A percentile compares a stretch with the other conserved stretches of the same genome.
phyloP scores from a whole-genome alignment of 164 flowering plant genomes.

The Stephania cephalantha region DNA sequence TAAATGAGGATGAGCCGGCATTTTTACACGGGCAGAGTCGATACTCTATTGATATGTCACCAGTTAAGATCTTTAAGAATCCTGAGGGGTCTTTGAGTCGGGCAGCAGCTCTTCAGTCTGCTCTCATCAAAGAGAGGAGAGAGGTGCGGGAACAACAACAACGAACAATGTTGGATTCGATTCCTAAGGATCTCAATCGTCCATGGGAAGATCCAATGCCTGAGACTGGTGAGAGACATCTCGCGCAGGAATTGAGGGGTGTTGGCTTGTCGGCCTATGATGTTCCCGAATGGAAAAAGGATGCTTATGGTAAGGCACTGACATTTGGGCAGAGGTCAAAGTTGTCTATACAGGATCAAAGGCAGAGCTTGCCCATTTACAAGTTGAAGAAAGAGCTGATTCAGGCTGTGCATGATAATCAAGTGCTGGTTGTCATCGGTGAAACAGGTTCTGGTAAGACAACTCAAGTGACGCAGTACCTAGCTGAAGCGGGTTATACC shows the following conservation, averaged over 20 bases:
- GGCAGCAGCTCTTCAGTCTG: constrained; percentile 92
- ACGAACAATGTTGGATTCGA: constrained; percentile 92
- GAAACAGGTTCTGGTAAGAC: constrained; percentile 97
- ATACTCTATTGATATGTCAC: constrained; percentile 84
- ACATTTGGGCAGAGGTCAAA: constrained; percentile 96
- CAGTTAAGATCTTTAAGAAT: constrained; percentile 92
- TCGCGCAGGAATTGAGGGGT: constrained; percentile 96
- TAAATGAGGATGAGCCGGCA: constrained; percentile 91
- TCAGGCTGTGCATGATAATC: constrained; percentile 91
- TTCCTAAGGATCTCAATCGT: constrained; percentile 93
- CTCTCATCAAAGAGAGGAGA: constrained; percentile 87
- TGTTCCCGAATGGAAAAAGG: constrained; percentile 99
- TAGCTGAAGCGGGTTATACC: constrained; percentile 92
- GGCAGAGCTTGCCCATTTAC: constrained; percentile 87
- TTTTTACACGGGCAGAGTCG: constrained; percentile 82
- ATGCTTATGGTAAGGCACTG: constrained; percentile 78
- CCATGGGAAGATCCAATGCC: constrained; percentile 99
- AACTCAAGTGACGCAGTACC: constrained; percentile 90
- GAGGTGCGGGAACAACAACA: constrained; percentile 94
- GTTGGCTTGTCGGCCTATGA: constrained; percentile 93
- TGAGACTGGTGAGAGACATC: constrained; percentile 95
- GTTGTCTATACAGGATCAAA: constrained; percentile 90
- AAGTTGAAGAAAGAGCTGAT: constrained; percentile 81
- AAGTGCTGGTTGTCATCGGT: constrained; percentile 87
- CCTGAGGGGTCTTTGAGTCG: constrained; percentile 94